These are phyloP conservation scores for Chlorella sp. DNA, from an alignment of 139 green algal genomes.

Conservation along the genomic window DNA sequence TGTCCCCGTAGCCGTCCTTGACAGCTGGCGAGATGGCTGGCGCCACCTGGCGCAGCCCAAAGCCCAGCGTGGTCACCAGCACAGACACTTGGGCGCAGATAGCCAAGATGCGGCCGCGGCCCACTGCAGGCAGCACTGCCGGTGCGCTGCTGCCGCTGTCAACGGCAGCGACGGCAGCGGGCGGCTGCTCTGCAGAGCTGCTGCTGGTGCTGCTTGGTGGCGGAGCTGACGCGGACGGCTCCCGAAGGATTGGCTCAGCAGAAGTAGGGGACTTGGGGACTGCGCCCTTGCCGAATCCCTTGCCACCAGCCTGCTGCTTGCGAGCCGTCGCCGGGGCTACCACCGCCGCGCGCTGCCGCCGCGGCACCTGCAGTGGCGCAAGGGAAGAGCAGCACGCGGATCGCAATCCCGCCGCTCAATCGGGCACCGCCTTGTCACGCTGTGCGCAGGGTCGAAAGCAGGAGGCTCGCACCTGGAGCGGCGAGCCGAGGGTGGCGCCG, in stretches of 20 bases:
- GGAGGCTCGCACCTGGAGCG: too few species aligned
- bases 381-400: background rate
- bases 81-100: slow-evolving; percentile 32
- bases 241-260: background rate
- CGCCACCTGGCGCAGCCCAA: slow-evolving; percentile 25
- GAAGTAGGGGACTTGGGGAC: too few species aligned
- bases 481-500: too few species aligned
- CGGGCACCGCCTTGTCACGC: too few species aligned
- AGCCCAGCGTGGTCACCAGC: slow-evolving; percentile 7
- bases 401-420: too few species aligned
- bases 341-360: background rate
- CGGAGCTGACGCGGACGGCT: background rate
- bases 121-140: slow-evolving; percentile 19
- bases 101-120: slow-evolving; percentile 6
- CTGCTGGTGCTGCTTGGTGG: background rate
- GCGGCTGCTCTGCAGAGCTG: background rate
- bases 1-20: slow-evolving; percentile 7
- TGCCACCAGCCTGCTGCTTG: background rate
- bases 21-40: slow-evolving; percentile 29
- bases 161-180: background rate
- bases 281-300: slow-evolving; percentile 22
- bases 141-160: background rate
- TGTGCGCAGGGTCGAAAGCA: too few species aligned
- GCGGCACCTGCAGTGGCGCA: background rate
- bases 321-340: background rate